Conservation (phyloP, 2,329 filamentous ascomycete species). For the Allantophomopsis lycopodina region DNA sequence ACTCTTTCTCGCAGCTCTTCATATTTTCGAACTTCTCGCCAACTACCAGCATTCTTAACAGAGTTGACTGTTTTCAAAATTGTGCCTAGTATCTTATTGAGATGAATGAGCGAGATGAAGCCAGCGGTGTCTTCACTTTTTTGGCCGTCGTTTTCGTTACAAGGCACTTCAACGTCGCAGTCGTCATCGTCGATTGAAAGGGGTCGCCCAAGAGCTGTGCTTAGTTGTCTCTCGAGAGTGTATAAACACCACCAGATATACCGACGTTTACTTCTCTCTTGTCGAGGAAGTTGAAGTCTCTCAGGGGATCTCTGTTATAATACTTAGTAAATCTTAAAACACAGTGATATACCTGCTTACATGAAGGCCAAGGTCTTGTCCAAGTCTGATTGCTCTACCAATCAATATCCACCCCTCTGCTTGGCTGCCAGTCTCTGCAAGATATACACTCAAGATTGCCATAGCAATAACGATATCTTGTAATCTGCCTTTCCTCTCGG, state of each 20-base stretch:
- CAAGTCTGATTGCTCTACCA: neutral
- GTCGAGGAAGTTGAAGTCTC: neutral
- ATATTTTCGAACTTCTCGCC: neutral
- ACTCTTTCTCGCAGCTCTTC: constrained; percentile 1
- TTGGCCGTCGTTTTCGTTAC: neutral
- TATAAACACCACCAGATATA: constrained; percentile 1
- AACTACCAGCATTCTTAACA: constrained; percentile 1
- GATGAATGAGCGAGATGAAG: neutral
- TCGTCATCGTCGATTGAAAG: constrained; percentile 1
- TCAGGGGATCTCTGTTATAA: neutral
- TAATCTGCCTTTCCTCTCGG: neutral
- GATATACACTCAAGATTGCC: too few species aligned
- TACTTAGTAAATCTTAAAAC: too few species aligned
- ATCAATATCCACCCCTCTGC: too few species aligned
- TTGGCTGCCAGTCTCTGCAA: too few species aligned
- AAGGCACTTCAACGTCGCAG: constrained; percentile 1
- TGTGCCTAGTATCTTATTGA: neutral
- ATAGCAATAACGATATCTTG: too few species aligned
- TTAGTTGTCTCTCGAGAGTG: neutral
- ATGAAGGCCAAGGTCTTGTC: constrained; percentile 1
- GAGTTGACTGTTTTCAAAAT: constrained; percentile 1
- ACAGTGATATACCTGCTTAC: too few species aligned
- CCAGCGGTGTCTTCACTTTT: neutral
- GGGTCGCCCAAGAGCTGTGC: neutral
- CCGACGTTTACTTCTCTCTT: constrained; percentile 1